These are phyloP conservation scores for Calonectria henricotiae DNA, from an alignment of 2,329 filamentous ascomycete genomes.

Conservation along the genomic window DNA sequence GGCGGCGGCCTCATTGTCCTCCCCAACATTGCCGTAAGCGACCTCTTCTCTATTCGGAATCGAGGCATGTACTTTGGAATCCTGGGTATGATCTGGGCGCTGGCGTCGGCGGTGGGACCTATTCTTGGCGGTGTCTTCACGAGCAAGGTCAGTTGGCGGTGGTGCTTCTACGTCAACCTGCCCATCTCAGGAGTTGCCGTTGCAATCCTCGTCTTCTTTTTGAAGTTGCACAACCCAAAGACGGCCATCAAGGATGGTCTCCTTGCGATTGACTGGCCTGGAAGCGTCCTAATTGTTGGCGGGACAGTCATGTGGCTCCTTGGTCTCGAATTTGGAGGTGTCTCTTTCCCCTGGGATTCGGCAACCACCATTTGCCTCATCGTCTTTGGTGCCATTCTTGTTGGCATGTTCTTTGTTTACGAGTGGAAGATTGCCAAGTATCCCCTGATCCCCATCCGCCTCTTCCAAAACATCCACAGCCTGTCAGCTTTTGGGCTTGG, in stretches of 20 bases:
- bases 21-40: constrained; percentile 73
- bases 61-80: constrained; percentile 70
- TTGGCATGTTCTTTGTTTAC: constrained; percentile 79
- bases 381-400: constrained; percentile 78
- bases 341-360: constrained; percentile 82
- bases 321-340: constrained; percentile 88
- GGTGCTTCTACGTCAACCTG: constrained; percentile 80
- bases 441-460: constrained; percentile 82
- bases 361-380: constrained; percentile 84
- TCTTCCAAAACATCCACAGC: constrained; percentile 80
- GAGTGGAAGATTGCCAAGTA: constrained; percentile 83
- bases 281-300: constrained; percentile 76
- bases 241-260: constrained; percentile 76
- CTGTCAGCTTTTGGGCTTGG: constrained; percentile 76
- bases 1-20: constrained; percentile 74
- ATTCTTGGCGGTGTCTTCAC: constrained; percentile 81
- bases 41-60: constrained; percentile 69
- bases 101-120: constrained; percentile 77
- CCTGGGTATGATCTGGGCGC: constrained; percentile 74
- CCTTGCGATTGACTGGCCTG: constrained; percentile 74
- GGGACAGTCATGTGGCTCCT: constrained; percentile 90
- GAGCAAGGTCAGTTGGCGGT: constrained; percentile 76
- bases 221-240: constrained; percentile 79
- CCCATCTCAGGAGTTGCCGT: constrained; percentile 66
- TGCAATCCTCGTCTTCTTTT: constrained; percentile 71